Evolutionary conservation across 192 early-diverging fungal species (phyloP), one percentile per base, ranked within the genome.

Genomic region (Podila horticola): DNA sequence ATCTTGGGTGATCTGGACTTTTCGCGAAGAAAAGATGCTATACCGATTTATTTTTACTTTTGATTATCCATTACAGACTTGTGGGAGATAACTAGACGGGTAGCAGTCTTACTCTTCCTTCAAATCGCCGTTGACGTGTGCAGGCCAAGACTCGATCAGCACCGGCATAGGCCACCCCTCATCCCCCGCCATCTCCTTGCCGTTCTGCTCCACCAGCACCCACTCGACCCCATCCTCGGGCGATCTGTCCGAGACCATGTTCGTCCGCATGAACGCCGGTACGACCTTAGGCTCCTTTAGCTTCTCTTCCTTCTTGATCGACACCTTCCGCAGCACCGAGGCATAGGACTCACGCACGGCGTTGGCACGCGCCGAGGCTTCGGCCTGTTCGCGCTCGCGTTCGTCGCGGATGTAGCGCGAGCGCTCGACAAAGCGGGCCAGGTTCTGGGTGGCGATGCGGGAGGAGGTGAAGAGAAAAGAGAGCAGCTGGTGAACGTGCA

Each of bases 401-500:
- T 61, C 12, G 38, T 79, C 58, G 11, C 59, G 75, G 2, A 28
- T 13, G 19, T 59, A 36, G 28, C 29, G 24, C 2, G 70, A 79
- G 26, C 76, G 65, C 5, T 67, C 64, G 31, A 79, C 62, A 59
- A 79, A 79, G 0, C 70, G 76, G 5, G 76, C 69, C 19, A 79
- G 38, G 24, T 72, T 79, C 17, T 8, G 67, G 60, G 31, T 24
- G 3, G 66, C 76, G 7, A 67, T 30, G 22, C 9, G 29, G 1
- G 65, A 58, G 0, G 58, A 24, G 11, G 59, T 20, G 41, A 79
- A 70, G 15, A 45, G 41, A 15, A 72, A 22, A 4, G 65, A 49
- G 5, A 72, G 57, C 24, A 68, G 36, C n/a, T 79, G 76, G 29
- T 79, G 76, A 22, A 79, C 76, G 41, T 79, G 76, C 20, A 64